phyloP scores from a whole-genome alignment of 495 filamentous ascomycete genomes.

The Neurospora sp. region DNA sequence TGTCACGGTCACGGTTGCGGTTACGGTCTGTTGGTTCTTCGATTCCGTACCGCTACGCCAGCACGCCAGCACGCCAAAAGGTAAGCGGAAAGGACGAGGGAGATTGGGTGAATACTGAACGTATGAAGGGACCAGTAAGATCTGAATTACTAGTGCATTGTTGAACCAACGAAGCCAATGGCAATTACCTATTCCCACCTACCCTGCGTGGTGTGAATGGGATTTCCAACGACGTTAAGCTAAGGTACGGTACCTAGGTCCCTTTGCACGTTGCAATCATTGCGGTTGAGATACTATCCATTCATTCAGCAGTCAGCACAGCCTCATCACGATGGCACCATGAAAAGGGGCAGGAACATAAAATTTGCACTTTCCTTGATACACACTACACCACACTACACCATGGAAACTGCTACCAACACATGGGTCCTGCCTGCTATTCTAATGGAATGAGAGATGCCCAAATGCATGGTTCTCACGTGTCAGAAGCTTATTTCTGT shows the following conservation, averaged over 20 bases:
- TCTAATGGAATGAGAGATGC: neutral
- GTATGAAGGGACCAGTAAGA: neutral
- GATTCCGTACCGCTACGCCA: neutral
- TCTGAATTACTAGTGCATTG: no score
- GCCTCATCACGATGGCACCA: neutral
- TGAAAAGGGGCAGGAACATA: neutral
- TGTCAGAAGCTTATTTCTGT: neutral
- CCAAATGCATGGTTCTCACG: neutral
- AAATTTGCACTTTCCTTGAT: neutral
- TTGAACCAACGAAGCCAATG: no score
- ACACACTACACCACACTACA: no score
- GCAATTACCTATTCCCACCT: no score
- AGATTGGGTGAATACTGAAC: neutral
- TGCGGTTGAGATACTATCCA: neutral
- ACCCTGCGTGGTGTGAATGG: no score
- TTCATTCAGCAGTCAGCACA: neutral
- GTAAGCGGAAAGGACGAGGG: neutral
- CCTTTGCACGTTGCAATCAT: neutral
- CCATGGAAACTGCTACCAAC: neutral
- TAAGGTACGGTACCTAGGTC: neutral
- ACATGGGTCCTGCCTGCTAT: neutral
- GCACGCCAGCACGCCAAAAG: neutral
- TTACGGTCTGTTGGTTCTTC: neutral
- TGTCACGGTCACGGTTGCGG: neutral
- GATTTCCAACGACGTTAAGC: neutral